Conservation (phyloP, 345 rosid genomes). For the Euclidium syriacum region DNA sequence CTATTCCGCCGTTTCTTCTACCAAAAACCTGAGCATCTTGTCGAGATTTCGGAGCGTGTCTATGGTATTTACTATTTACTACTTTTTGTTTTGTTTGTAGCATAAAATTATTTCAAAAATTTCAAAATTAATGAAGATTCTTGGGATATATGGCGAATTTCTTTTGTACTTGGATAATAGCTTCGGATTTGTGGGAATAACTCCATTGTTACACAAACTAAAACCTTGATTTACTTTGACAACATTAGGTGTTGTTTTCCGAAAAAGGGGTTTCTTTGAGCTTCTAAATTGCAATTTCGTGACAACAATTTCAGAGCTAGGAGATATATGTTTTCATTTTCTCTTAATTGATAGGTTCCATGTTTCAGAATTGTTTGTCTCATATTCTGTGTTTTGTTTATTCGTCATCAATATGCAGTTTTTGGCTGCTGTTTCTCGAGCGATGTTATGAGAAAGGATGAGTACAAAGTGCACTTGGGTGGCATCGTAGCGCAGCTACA, state of each 20-base stretch:
- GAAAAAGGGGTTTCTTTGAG: too few species aligned
- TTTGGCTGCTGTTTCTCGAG: constrained; percentile 98
- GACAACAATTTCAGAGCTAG: neutral
- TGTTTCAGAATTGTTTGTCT: constrained; percentile 2
- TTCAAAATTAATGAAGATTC: neutral
- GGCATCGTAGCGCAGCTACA: constrained; percentile 95
- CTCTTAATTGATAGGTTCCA: neutral
- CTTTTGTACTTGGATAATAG: too few species aligned
- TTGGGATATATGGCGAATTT: too few species aligned
- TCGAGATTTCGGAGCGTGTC: constrained; percentile 97
- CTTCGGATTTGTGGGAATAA: constrained; percentile 15
- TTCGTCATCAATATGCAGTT: constrained; percentile 49
- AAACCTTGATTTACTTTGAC: neutral
- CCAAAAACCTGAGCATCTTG: constrained; percentile 99
- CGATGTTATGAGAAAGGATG: constrained; percentile 90
- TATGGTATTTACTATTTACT: constrained; percentile 52
- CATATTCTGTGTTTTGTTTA: neutral
- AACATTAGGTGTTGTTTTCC: constrained; percentile 1
- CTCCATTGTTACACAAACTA: neutral
- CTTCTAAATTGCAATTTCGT: constrained; percentile 10
- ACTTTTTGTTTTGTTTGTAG: neutral
- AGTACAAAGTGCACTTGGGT: constrained; percentile 84
- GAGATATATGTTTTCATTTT: neutral
- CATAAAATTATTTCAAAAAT: neutral
- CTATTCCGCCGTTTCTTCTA: constrained; percentile 99